Conservation (phyloP, 768 basidiomycete genomes). For the Rhodotorula graminis region DNA sequence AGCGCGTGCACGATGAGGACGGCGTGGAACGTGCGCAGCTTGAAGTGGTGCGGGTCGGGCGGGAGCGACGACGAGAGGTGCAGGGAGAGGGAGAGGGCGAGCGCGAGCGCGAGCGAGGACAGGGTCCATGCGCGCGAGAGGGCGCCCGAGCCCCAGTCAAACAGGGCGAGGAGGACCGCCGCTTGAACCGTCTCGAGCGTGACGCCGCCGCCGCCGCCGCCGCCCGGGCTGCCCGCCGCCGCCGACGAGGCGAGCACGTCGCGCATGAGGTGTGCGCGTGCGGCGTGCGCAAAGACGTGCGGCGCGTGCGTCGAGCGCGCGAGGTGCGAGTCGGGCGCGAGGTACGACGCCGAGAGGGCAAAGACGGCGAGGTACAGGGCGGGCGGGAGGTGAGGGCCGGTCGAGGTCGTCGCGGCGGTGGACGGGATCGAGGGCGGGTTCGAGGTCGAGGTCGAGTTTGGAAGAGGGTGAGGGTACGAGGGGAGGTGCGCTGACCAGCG, state of each 20-base stretch:
- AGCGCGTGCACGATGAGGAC: slow-evolving; percentile 31
- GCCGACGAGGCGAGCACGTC: background rate
- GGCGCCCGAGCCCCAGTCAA: slow-evolving; percentile 30
- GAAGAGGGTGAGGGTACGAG: too few species aligned
- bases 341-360: slow-evolving; percentile 22
- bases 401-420: background rate
- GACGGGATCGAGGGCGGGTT: background rate
- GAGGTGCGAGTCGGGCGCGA: background rate
- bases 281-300: slow-evolving; percentile 11
- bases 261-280: slow-evolving; percentile 14
- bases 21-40: slow-evolving; percentile 29
- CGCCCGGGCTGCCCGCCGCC: background rate
- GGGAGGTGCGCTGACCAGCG: slow-evolving; percentile 36
- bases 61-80: background rate
- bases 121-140: slow-evolving; percentile 23
- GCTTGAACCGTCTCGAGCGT: slow-evolving; percentile 22
- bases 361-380: slow-evolving; percentile 31
- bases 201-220: background rate
- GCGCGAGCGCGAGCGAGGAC: slow-evolving; percentile 19
- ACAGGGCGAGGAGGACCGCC: background rate
- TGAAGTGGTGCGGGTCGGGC: slow-evolving; percentile 13
- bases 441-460: background rate
- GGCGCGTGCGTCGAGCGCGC: background rate
- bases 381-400: slow-evolving; percentile 11
- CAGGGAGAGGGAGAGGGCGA: slow-evolving; percentile 17